Evolutionary conservation across 352 stramenopile genomes (phyloP), one percentile per base, ranked within the genome.

Genomic region (Pythium apleroticum): DNA sequence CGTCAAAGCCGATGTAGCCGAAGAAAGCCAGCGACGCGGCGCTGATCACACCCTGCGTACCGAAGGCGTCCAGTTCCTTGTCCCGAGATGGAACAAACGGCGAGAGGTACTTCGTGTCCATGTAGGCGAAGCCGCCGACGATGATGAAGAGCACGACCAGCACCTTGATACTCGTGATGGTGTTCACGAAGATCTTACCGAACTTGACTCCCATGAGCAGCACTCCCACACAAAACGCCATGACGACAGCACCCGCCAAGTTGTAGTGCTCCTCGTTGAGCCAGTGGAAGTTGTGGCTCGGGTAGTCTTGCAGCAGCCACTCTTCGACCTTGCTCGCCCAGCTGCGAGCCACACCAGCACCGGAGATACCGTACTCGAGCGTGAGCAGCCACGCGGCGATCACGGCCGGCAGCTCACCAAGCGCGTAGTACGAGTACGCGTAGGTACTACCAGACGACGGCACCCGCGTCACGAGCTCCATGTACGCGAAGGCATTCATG

Each of bases 1-100:
- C 93, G 73, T 98, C 96, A 71, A 98, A 98, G n/a, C 96, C 96
- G 30, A 98, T 76, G 73, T 96, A 98, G 14, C 93, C 93, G 76
- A 98, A 98, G 77, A 98, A 98, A 15, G 88, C 91, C 17, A 86
- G 86, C 19, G 91, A 93, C 1, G 88, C 76, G 25, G 88, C 90
- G 15, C 70, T 77, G 61, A 97, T 78, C 45, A 98, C 75, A 33
- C 87, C 86, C 39, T 77, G 68, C 0, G 59, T 31, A 11, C 87
- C 86, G 35, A 77, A 88, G 3, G 65, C 49, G 22, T 54, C 59
- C 19, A 14, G 5, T 53, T 73, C 69, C 3, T 66, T 66, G 15
- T 68, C 48, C 3, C 77, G 77, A 15, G 62, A 37, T 9, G 87
- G 88, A 20, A 97, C 69, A 49, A 97, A 96, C 9, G 91, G 93